phyloP scores from a whole-genome alignment of 768 basidiomycete genomes.

The Mrakia frigida region DNA sequence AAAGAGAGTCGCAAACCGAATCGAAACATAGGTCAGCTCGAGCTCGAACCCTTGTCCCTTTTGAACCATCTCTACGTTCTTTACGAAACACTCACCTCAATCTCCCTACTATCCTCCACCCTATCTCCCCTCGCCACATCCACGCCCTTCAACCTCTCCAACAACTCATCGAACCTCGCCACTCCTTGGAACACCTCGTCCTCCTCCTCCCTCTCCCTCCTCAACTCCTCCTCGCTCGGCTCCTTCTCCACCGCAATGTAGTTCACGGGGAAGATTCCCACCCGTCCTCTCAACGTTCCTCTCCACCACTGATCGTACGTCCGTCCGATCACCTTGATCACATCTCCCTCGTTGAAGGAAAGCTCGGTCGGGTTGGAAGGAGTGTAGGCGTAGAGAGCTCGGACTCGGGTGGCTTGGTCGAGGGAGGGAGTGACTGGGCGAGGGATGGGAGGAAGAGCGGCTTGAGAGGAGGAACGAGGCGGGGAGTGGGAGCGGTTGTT shows the following conservation, averaged over 20 bases:
- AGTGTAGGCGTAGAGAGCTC: conserved; percentile 81
- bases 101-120: conserved; percentile 84
- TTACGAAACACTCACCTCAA: conserved; percentile 53
- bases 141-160: conserved; percentile 65
- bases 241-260: conserved; percentile 88
- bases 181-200: conserved; percentile 82
- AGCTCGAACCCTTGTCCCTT: too few species aligned
- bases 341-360: conserved; percentile 82
- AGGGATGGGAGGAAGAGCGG: conserved; percentile 28
- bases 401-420: conserved; percentile 64
- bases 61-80: background rate
- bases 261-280: conserved; percentile 94
- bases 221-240: conserved; percentile 67
- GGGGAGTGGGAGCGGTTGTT: conserved; percentile 19
- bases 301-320: conserved; percentile 97
- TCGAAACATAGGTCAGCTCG: background rate
- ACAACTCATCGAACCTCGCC: conserved; percentile 71
- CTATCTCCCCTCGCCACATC: conserved; percentile 70
- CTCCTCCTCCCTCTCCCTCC: conserved; percentile 78
- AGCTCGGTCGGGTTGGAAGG: conserved; percentile 84
- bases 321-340: conserved; percentile 90
- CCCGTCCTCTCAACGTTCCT: conserved; percentile 80
- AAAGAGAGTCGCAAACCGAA: background rate
- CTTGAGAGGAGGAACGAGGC: conserved; percentile 28
- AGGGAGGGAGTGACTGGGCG: conserved; percentile 29